Conservation (phyloP, 2,329 filamentous ascomycete species). For the Xylariales sp. region DNA sequence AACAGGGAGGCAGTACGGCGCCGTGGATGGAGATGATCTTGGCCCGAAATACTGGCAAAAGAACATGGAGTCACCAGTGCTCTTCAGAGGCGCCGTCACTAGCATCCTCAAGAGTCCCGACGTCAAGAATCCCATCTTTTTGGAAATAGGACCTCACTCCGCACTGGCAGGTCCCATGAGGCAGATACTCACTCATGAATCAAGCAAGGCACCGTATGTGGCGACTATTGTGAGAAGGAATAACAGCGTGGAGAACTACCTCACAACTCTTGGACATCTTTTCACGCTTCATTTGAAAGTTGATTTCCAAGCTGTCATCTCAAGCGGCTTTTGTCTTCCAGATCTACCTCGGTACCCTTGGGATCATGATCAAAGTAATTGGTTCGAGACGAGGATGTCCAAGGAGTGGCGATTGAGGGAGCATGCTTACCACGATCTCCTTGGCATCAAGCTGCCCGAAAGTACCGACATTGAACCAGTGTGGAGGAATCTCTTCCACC, state of each 20-base stretch:
- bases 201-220: neutral
- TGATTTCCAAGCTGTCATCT: neutral
- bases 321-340: neutral
- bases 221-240: neutral
- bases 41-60: conserved; percentile 1
- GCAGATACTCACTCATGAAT: conserved; percentile 12
- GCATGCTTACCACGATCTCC: conserved; percentile 8
- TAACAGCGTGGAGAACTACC: neutral
- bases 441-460: conserved; percentile 6
- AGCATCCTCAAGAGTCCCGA: conserved; percentile 1
- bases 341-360: neutral
- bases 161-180: conserved; percentile 16
- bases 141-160: conserved; percentile 19
- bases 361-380: neutral
- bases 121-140: conserved; percentile 6
- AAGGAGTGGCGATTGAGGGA: neutral
- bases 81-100: conserved; percentile 9
- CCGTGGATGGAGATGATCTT: neutral
- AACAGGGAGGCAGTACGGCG: neutral
- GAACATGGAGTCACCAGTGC: conserved; percentile 5
- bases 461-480: neutral
- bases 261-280: neutral
- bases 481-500: conserved; percentile 7
- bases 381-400: neutral
- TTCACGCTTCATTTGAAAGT: neutral